Base-by-base conservation (phyloP, 2,329 filamentous ascomycete species). In the Fusarium secorum region DNA sequence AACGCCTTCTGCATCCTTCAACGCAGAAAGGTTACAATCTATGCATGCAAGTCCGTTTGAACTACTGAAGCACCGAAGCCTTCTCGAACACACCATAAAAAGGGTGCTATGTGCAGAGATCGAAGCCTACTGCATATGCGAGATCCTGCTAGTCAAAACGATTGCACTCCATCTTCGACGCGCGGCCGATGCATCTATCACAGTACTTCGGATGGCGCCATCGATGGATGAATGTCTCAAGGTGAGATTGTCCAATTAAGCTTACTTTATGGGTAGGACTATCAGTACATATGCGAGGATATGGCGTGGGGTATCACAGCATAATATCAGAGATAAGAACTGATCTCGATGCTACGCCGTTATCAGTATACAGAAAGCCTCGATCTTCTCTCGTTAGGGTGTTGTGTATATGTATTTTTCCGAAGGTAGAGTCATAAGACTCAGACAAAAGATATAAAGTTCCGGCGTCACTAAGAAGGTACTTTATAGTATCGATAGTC, bases 261-360 rank as follows among this genome's bases (percentile, higher is more conserved):
- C 24, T 28, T 36, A 36, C 17, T 20, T 17, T 18, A 32, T 49
- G 22, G 28, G 24, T 28, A 36, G 18, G 38, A 36, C 26, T 30
- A 24, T 36, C 15, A 30, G 24, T 35, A 24, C 28, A n/a, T 33
- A 28, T 26, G 36, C 10, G n/a, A 32, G 17, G 6, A 15, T 24
- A 41, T 41, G 48, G 22, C 28, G 39, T 67, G 38, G 55, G 42
- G 49, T 65, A 36, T 14, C 56, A 67, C 64, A 24, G 20, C 56
- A 63, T 55, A 4, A 17, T 32, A 11, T 20, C 26, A 49, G 18
- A 44, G 55, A 48, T 44, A 67, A 49, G 32, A 35, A 14, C 14
- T 11, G 2, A n/a, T 30, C 6, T 20, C 8, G 22, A 36, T 33
- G 33, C 30, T 24, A 28, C 35, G 24, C 18, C n/a, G 26, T 17